Percentiles rank a stretch among this genome's conserved stretches.
Conservation (phyloP, 2,329 filamentous ascomycete species). For the Trichoderma harzianum region DNA sequence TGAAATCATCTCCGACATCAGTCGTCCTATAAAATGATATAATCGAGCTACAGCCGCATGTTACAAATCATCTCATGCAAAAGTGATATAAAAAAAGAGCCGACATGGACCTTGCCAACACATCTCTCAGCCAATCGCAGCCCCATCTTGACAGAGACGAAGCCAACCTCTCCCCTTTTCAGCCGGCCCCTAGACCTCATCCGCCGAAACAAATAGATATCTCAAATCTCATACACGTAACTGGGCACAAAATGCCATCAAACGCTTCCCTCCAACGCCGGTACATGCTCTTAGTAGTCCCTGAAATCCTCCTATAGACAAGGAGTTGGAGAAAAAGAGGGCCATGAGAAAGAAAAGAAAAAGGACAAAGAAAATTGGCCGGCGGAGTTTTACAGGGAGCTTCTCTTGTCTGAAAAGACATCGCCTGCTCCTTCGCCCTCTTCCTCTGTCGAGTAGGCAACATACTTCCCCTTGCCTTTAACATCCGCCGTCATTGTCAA, state of each 20-base stretch:
- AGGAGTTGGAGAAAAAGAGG: background rate
- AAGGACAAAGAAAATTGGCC: background rate
- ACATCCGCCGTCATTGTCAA: conserved; percentile 26
- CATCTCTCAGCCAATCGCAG: background rate
- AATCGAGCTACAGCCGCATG: background rate
- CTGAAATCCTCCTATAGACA: background rate
- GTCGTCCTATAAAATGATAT: background rate
- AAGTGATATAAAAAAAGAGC: background rate
- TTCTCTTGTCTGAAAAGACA: conserved; percentile 34
- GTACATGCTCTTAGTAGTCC: background rate
- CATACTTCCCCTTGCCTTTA: conserved; percentile 50
- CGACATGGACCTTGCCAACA: background rate
- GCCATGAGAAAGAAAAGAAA: background rate
- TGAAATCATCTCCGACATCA: background rate
- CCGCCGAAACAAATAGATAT: background rate
- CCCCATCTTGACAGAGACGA: background rate
- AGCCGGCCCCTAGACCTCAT: background rate
- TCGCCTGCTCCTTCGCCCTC: conserved; percentile 33
- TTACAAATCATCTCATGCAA: background rate
- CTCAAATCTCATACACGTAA: background rate
- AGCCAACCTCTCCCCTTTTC: background rate
- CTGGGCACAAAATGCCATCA: background rate
- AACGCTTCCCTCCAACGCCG: conserved; percentile 15
- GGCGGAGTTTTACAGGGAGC: conserved; percentile 37
- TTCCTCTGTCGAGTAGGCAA: conserved; percentile 37